A percentile compares a stretch with the other conserved stretches of the same genome.
phyloP scores from a whole-genome alignment of 495 filamentous ascomycete species.

The Parathielavia appendiculata region DNA sequence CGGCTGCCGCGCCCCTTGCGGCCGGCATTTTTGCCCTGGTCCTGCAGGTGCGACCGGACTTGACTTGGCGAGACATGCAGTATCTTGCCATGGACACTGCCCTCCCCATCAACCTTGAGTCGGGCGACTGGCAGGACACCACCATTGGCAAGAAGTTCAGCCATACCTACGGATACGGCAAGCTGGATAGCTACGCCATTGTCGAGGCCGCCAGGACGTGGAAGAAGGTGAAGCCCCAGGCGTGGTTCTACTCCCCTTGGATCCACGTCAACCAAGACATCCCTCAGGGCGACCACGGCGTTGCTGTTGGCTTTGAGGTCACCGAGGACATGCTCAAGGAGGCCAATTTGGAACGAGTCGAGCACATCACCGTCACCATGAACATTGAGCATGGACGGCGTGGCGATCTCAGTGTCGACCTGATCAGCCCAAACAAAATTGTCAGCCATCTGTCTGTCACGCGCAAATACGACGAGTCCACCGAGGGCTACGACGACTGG shows the following conservation, averaged over 20 bases:
- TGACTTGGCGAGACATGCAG: conserved; percentile 93
- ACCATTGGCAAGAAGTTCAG: conserved; percentile 79
- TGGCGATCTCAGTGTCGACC: conserved; percentile 88
- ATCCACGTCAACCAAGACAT: conserved; percentile 79
- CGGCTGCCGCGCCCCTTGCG: conserved; percentile 86
- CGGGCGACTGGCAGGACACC: conserved; percentile 71
- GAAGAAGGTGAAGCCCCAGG: conserved; percentile 90
- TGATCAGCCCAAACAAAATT: conserved; percentile 77
- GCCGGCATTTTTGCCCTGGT: conserved; percentile 93
- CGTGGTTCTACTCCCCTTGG: conserved; percentile 92
- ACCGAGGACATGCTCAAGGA: conserved; percentile 67
- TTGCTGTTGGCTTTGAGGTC: conserved; percentile 72
- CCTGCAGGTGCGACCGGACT: conserved; percentile 74
- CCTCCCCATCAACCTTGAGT: conserved; percentile 69
- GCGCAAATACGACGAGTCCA: conserved; percentile 57
- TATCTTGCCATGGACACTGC: conserved; percentile 82
- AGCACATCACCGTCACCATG: conserved; percentile 97
- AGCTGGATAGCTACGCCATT: conserved; percentile 80
- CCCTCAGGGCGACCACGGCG: conserved; percentile 77
- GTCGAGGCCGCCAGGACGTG: conserved; percentile 83
- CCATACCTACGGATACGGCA: conserved; percentile 93
- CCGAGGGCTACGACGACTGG: conserved; percentile 85
- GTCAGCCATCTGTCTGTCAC: conserved; percentile 77
- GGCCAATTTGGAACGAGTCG: conserved; percentile 78
- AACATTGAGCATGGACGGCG: conserved; percentile 81